Conservation (phyloP, 2,329 filamentous ascomycete genomes). For the Nothophaeocryptopus gaeumannii region DNA sequence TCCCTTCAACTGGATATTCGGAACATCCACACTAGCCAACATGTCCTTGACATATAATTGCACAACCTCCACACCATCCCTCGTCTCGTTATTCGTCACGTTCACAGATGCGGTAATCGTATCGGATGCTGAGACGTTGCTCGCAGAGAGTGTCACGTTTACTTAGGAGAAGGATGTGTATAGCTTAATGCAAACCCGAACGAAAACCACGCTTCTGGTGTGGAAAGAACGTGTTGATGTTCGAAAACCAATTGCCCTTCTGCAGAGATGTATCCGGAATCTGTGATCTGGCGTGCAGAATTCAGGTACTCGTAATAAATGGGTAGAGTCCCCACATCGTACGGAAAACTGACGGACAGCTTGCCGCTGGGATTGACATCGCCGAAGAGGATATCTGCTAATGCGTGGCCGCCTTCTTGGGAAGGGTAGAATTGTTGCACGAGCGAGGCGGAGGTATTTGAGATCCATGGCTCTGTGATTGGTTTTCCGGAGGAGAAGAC, state of each 20-base stretch:
- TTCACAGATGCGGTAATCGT: conserved; percentile 62
- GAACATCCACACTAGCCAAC: conserved; percentile 44
- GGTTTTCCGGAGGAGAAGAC: conserved; percentile 70
- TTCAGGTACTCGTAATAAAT: conserved; percentile 56
- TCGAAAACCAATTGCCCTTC: conserved; percentile 45
- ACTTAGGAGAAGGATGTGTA: conserved; percentile 44
- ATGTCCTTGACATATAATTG: conserved; percentile 53
- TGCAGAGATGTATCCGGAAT: conserved; percentile 50
- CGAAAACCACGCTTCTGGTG: conserved; percentile 39
- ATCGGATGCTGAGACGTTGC: conserved; percentile 8
- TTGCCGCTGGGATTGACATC: conserved; percentile 30
- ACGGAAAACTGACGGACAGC: conserved; percentile 30
- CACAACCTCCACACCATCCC: conserved; percentile 52
- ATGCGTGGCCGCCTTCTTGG: conserved; percentile 53
- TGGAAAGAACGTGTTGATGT: conserved; percentile 40
- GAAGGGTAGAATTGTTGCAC: conserved; percentile 74
- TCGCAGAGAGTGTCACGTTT: conserved; percentile 14
- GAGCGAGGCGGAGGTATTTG: conserved; percentile 60
- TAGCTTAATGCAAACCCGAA: conserved; percentile 46
- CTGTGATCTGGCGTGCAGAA: conserved; percentile 54
- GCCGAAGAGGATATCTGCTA: conserved; percentile 32
- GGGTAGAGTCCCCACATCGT: conserved; percentile 42
- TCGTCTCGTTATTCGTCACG: conserved; percentile 62
- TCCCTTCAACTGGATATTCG: conserved; percentile 45
- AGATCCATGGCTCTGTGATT: conserved; percentile 70